phyloP scores from a whole-genome alignment of 2,329 filamentous ascomycete species.

The Nemania bipapillata region DNA sequence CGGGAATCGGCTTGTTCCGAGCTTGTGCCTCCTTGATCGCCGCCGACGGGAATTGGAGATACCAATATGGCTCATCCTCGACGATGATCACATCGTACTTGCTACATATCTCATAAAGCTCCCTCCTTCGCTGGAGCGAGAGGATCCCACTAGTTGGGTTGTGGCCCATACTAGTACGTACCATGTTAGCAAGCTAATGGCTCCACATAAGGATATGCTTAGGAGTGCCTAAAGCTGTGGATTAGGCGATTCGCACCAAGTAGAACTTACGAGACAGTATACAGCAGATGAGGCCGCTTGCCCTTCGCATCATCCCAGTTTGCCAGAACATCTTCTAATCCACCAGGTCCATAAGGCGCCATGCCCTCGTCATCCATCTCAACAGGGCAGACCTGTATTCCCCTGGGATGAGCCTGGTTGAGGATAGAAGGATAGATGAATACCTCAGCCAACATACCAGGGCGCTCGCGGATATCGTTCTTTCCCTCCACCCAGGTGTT shows the following conservation, averaged over 20 bases:
- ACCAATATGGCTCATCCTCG: conserved; percentile 97
- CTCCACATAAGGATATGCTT: conserved; percentile 34
- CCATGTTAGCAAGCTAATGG: conserved; percentile 16
- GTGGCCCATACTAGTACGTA: conserved; percentile 74
- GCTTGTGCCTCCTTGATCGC: conserved; percentile 63
- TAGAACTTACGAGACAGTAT: conserved; percentile 81
- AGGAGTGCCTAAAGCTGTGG: background rate
- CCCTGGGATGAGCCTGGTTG: conserved; percentile 72
- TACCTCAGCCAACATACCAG: conserved; percentile 81
- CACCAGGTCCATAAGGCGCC: conserved; percentile 75
- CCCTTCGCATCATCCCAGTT: conserved; percentile 83
- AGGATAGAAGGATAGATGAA: conserved; percentile 85
- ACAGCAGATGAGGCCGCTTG: conserved; percentile 82
- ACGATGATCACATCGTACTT: conserved; percentile 89
- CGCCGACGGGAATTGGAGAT: conserved; percentile 85
- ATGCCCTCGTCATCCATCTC: conserved; percentile 83
- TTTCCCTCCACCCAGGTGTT: conserved; percentile 78
- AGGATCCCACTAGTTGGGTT: conserved; percentile 86
- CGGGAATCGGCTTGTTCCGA: conserved; percentile 53
- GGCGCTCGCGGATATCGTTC: conserved; percentile 74
- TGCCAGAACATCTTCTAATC: conserved; percentile 79
- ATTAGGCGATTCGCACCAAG: background rate
- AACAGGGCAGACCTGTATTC: conserved; percentile 78
- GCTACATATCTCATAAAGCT: conserved; percentile 82
- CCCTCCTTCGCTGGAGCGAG: conserved; percentile 75